Conservation (phyloP, 2,329 filamentous ascomycete genomes). For the Trichoderma cornu-damae region DNA sequence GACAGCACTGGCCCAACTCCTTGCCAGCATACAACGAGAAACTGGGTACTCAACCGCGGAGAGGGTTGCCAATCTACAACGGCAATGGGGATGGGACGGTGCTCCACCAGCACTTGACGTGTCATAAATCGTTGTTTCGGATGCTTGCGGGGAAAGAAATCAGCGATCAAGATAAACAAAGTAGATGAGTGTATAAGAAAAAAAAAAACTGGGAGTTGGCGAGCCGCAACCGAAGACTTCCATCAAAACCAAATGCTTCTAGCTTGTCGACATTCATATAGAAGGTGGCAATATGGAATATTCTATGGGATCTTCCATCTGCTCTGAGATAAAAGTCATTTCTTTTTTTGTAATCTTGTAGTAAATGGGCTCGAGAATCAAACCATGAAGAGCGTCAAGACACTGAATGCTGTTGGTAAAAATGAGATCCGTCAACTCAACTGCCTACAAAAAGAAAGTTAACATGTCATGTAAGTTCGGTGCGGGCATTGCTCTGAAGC, state of each 20-base stretch:
- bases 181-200: not conserved
- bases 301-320: not conserved
- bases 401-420: not conserved
- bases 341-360: not conserved
- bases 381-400: not conserved
- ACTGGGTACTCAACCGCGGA: slow-evolving; percentile 16
- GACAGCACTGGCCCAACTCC: slow-evolving; percentile 9
- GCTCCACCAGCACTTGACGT: slow-evolving; percentile 3
- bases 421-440: not conserved
- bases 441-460: no score
- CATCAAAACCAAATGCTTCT: not conserved
- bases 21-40: slow-evolving; percentile 10
- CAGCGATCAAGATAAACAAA: not conserved
- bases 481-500: no score
- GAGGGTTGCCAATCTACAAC: slow-evolving; percentile 4
- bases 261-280: not conserved
- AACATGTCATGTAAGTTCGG: no score
- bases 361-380: not conserved
- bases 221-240: not conserved
- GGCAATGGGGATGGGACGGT: slow-evolving; percentile 10
- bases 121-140: not conserved
- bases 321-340: no score
- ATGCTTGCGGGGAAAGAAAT: not conserved
- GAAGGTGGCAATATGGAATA: not conserved
- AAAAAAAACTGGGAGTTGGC: not conserved